Evolutionary conservation across 179 eudicot genomes (phyloP).

Genomic region (Vitellaria paradoxa): DNA sequence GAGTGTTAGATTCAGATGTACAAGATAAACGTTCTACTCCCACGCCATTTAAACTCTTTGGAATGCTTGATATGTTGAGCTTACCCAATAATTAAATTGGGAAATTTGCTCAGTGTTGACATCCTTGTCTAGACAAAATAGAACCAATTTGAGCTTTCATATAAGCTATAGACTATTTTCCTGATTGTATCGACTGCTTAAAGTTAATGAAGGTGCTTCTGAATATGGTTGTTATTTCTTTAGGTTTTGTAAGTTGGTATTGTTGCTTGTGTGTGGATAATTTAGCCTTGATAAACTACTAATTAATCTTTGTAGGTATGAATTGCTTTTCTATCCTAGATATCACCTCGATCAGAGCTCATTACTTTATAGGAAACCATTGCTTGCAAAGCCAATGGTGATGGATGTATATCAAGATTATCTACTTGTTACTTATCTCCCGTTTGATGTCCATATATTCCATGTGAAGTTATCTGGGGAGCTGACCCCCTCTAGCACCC

Average conservation of each 20-base stretch:
- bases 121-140: not conserved
- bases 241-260: not conserved
- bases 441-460: slow-evolving; percentile 89
- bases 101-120: not conserved
- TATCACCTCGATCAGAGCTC: slow-evolving; percentile 99
- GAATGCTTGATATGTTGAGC: not conserved
- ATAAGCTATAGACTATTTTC: not conserved
- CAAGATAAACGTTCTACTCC: not conserved
- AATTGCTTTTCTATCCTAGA: slow-evolving; percentile 94
- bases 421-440: slow-evolving; percentile 86
- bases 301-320: slow-evolving; percentile 64
- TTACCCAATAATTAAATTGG: not conserved
- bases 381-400: slow-evolving; percentile 89
- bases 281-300: not conserved
- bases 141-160: not conserved
- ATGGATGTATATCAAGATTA: slow-evolving; percentile 95
- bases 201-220: slow-evolving; percentile 8
- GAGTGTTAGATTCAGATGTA: slow-evolving; percentile 8
- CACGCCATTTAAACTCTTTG: too few species aligned
- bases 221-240: not conserved
- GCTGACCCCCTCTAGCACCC: slow-evolving; percentile 75
- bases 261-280: not conserved
- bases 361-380: slow-evolving; percentile 68
- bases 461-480: slow-evolving; percentile 87
- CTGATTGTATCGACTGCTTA: not conserved